Evolutionary conservation across 2,329 filamentous ascomycete species (phyloP).

Genomic region (Fusarium fujikuroi): DNA sequence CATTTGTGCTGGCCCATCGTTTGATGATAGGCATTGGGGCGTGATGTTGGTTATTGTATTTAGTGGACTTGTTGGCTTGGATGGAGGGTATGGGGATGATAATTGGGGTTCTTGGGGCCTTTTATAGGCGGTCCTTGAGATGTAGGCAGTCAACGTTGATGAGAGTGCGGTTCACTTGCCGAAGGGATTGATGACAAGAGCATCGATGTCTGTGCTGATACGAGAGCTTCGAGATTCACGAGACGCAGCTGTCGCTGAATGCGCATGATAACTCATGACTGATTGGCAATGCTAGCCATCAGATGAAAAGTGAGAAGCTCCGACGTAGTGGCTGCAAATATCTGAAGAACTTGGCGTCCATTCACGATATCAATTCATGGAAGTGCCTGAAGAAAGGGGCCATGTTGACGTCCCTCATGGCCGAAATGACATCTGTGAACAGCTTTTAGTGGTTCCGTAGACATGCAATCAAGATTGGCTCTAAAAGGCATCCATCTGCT

Average conservation of each 20-base stretch:
- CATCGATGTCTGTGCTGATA: neutral
- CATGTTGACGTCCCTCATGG: fast-evolving
- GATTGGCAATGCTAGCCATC: too few relatives aligned
- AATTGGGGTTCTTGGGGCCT: fast-evolving
- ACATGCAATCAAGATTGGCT: neutral
- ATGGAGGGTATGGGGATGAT: neutral
- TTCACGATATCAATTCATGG: fast-evolving
- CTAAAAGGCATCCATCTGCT: neutral
- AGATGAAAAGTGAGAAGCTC: neutral
- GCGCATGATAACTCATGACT: too few relatives aligned
- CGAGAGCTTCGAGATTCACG: neutral
- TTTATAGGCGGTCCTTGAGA: neutral
- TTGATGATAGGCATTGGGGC: neutral
- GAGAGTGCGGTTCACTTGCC: neutral
- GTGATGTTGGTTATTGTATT: too few relatives aligned
- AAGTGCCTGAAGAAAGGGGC: too few relatives aligned
- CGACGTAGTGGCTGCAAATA: too few relatives aligned
- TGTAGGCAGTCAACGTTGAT: neutral
- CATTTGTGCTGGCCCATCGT: neutral
- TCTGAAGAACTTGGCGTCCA: fast-evolving
- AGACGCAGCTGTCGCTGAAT: neutral
- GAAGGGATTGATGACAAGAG: too few relatives aligned
- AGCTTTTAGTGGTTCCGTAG: neutral
- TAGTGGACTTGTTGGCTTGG: too few relatives aligned
- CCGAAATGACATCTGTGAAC: neutral